Evolutionary conservation across 2,329 filamentous ascomycete genomes (phyloP).

Genomic region (Penicillium aurantiogriseum): DNA sequence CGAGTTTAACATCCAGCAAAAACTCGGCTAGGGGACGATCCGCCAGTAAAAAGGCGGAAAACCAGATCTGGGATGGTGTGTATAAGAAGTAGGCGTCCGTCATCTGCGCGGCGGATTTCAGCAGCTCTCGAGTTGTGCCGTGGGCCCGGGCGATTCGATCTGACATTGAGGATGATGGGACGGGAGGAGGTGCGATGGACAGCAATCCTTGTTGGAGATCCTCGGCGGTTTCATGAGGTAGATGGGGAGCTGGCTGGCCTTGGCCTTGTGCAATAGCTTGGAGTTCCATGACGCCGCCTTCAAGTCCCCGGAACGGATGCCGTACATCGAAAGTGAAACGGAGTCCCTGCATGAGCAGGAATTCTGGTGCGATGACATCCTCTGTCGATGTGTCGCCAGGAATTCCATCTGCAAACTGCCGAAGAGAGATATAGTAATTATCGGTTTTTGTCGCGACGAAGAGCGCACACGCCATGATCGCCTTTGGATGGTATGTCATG

Average conservation of each 20-base stretch:
- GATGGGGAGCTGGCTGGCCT: slow-evolving; percentile 37
- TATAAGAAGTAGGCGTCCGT: slow-evolving; percentile 98
- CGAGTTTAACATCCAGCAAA: slow-evolving; percentile 48
- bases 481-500: slow-evolving; percentile 92
- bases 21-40: slow-evolving; percentile 55
- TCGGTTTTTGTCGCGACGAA: slow-evolving; percentile 95
- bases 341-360: slow-evolving; percentile 85
- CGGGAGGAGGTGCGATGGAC: slow-evolving; percentile 31
- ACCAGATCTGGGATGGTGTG: slow-evolving; percentile 90
- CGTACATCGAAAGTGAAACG: slow-evolving; percentile 91
- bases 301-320: slow-evolving; percentile 83
- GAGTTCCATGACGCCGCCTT: slow-evolving; percentile 83
- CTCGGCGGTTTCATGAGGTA: slow-evolving; percentile 31
- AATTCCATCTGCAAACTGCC: slow-evolving; percentile 67
- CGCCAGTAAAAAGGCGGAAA: slow-evolving; percentile 73
- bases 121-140: slow-evolving; percentile 66
- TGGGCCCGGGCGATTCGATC: slow-evolving; percentile 64
- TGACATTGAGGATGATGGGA: slow-evolving; percentile 31
- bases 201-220: slow-evolving; percentile 32
- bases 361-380: slow-evolving; percentile 86
- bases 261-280: slow-evolving; percentile 64
- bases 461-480: slow-evolving; percentile 83
- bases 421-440: slow-evolving; percentile 69
- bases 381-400: slow-evolving; percentile 71
- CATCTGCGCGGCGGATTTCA: slow-evolving; percentile 77